Evolutionary conservation across 495 filamentous ascomycete species (phyloP).

Genomic region (Aspergillus egyptiacus): DNA sequence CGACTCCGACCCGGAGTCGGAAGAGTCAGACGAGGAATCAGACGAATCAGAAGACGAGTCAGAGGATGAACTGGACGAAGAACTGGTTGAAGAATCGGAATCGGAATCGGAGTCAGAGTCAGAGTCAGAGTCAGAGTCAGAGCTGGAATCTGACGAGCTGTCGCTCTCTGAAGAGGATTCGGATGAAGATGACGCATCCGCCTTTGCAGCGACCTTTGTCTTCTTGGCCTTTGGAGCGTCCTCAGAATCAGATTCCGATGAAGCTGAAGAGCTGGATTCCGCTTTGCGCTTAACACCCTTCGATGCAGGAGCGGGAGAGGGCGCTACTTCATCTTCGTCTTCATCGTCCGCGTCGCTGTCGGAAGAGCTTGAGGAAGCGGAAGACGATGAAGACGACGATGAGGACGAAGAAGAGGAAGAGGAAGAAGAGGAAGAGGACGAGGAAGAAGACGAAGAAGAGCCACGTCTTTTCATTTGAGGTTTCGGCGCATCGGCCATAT

Average conservation of each 20-base stretch:
- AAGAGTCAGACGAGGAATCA: conserved; percentile 27
- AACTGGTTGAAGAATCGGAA: conserved; percentile 19
- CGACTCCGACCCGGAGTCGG: conserved; percentile 31
- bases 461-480: conserved; percentile 20
- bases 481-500: conserved; percentile 52
- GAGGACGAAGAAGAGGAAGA: conserved; percentile 45
- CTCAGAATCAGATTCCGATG: conserved; percentile 40
- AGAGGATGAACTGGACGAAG: conserved; percentile 21
- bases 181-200: conserved; percentile 1
- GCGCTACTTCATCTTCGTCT: conserved; percentile 41
- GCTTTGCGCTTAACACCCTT: conserved; percentile 60
- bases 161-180: conserved; percentile 14
- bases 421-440: conserved; percentile 39
- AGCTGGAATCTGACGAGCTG: conserved; percentile 26
- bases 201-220: conserved; percentile 24
- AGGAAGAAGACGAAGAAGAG: conserved; percentile 33
- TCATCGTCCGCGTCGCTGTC: conserved; percentile 60
- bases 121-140: conserved; percentile 29
- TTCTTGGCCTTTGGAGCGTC: conserved; percentile 40
- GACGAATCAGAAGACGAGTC: conserved; percentile 26
- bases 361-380: conserved; percentile 23
- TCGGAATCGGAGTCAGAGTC: background rate
- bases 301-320: conserved; percentile 30
- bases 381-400: conserved; percentile 28
- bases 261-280: conserved; percentile 45